phyloP scores from a whole-genome alignment of 2,329 filamentous ascomycete genomes.

The Amylocarpus encephaloides region DNA sequence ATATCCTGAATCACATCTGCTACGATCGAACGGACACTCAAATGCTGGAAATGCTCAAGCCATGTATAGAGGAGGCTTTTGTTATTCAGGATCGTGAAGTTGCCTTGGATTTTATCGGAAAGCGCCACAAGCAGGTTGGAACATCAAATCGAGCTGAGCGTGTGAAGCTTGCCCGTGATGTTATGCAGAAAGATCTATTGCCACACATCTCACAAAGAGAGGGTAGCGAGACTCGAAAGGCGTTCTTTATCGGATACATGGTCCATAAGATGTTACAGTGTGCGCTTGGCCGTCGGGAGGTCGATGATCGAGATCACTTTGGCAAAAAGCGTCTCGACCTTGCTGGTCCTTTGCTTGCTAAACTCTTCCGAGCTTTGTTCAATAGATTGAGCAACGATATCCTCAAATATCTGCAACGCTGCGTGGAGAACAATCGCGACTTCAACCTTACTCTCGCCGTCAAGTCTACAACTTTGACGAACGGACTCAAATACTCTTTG shows the following conservation, averaged over 20 bases:
- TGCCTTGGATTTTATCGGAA: conserved; percentile 91
- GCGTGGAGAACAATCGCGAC: conserved; percentile 80
- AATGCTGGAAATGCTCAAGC: conserved; percentile 96
- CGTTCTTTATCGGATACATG: conserved; percentile 99
- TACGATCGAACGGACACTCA: conserved; percentile 92
- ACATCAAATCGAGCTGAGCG: conserved; percentile 78
- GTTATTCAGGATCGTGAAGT: conserved; percentile 93
- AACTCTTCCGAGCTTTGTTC: conserved; percentile 88
- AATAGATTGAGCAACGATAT: conserved; percentile 87
- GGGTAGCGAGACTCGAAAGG: conserved; percentile 91
- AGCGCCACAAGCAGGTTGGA: conserved; percentile 66
- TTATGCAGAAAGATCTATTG: conserved; percentile 93
- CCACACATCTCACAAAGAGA: conserved; percentile 95
- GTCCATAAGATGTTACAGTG: conserved; percentile 93
- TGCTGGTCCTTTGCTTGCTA: conserved; percentile 89
- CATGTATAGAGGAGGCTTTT: conserved; percentile 94
- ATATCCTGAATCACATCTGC: conserved; percentile 96
- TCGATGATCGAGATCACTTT: conserved; percentile 97
- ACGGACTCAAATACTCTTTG: conserved; percentile 91
- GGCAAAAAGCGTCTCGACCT: conserved; percentile 97
- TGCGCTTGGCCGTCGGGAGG: conserved; percentile 84
- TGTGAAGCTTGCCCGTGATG: conserved; percentile 85
- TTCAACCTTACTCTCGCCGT: conserved; percentile 89
- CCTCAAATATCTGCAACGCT: conserved; percentile 83
- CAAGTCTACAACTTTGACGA: conserved; percentile 85